These are phyloP conservation scores for Croton laevigatus DNA, from an alignment of 441 rosid genomes.

Conservation along the genomic window DNA sequence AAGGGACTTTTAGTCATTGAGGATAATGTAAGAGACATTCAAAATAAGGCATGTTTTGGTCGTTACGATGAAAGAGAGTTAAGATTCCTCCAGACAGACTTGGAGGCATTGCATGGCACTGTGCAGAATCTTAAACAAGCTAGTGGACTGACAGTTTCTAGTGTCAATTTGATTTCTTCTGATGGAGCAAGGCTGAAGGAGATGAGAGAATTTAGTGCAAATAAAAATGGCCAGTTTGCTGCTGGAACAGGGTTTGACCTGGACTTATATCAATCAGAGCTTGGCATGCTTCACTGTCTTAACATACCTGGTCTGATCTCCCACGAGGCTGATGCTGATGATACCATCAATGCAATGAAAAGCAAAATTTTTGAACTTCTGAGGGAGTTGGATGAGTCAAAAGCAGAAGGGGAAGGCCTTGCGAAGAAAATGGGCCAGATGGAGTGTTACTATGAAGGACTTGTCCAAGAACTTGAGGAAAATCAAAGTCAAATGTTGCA, in stretches of 20 bases:
- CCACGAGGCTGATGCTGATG: constrained; percentile 60
- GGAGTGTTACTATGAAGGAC: constrained; percentile 98
- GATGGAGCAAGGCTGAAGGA: constrained; percentile 39
- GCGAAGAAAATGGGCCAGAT: constrained; percentile 94
- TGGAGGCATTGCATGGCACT: constrained; percentile 59
- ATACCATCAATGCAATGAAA: constrained; percentile 60
- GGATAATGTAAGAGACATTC: constrained; percentile 71
- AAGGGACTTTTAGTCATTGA: constrained; percentile 69
- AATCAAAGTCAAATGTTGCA: constrained; percentile 88
- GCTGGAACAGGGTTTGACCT: constrained; percentile 51
- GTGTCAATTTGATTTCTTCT: constrained; percentile 36
- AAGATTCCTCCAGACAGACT: constrained; percentile 54
- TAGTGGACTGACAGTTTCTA: constrained; percentile 48
- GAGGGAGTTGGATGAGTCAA: constrained; percentile 84
- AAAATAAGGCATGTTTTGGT: constrained; percentile 63
- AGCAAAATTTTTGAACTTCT: constrained; percentile 82
- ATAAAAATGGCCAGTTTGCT: constrained; percentile 43
- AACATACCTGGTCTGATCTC: constrained; percentile 60
- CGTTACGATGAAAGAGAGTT: constrained; percentile 66
- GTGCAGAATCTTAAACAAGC: constrained; percentile 76
- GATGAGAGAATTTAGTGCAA: constrained; percentile 35
- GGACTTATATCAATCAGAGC: constrained; percentile 72
- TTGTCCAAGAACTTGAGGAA: constrained; percentile 98
- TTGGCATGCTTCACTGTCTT: constrained; percentile 68
- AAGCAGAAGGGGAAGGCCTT: constrained; percentile 82